Base-by-base conservation (phyloP, 495 filamentous ascomycete genomes). In the Corynascus novoguineensis region DNA sequence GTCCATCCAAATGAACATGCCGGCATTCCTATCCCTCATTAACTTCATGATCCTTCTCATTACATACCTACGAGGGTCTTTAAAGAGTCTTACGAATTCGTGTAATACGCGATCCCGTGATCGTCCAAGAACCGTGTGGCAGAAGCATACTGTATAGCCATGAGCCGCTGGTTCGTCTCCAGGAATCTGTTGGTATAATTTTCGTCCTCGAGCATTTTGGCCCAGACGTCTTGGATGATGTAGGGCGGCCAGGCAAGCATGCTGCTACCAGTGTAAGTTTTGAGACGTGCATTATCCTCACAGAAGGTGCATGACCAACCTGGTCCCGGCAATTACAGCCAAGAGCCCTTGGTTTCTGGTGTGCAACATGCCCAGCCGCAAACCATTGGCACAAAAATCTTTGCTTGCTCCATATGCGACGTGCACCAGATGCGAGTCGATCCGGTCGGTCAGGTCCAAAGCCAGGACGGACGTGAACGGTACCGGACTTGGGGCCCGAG, bases 401-500 rank as follows among this genome's bases (percentile, higher is more conserved):
- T 79, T 80, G 57, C 60, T 67, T 42, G 71, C 66, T 9, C 76
- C 76, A 50, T 69, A 79, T 3, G 72, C 27, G 5, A 75, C 61
- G 58, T 80, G 75, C n/a, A 80, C 56, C 0, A 60, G 59, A 22
- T 55, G n/a, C 1, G 59, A 40, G 47, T 72, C 69, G 42, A 78
- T 75, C 37, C 65, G 37, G 34, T 49, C 50, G 31, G 21, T 28
- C 21, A 60, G 58, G 41, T 74, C 64, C 34, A 76, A 55, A 5
- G 70, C 58, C 3, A 76, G 66, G 4, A 67, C 59, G 4, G 72
- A 75, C 5, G 58, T 52, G 68, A 78, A 78, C 0, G 58, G 58
- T 10, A 60, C 31, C 11, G 51, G 31, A 15, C 21, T 28, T 1
- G 45, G 45, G 0, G 53, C 48, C 9, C 62, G 46, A 5, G 58